These are phyloP conservation scores for Rhinocladiella mackenziei DNA, from an alignment of 2,329 filamentous ascomycete species.

Conservation along the genomic window DNA sequence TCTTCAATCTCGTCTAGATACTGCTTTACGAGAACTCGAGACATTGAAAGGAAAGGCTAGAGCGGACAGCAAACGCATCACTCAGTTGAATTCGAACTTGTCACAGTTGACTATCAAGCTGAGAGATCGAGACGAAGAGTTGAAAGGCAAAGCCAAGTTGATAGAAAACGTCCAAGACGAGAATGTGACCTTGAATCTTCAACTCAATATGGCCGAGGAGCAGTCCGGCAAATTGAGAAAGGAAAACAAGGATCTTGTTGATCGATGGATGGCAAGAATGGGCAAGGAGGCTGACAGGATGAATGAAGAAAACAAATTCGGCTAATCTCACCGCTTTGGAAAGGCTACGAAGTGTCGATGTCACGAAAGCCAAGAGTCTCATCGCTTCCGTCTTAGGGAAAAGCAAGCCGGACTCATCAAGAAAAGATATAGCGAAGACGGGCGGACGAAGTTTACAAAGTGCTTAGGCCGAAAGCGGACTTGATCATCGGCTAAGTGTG, in stretches of 20 bases:
- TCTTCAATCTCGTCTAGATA: constrained; percentile 60
- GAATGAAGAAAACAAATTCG: constrained; percentile 57
- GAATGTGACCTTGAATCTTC: constrained; percentile 78
- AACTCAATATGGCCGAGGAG: constrained; percentile 81
- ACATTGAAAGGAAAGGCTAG: constrained; percentile 58
- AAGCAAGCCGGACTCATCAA: no score
- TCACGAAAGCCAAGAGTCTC: neutral
- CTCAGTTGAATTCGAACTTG: constrained; percentile 60
- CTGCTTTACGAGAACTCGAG: constrained; percentile 60
- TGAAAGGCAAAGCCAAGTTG: constrained; percentile 76
- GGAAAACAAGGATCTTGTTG: constrained; percentile 85
- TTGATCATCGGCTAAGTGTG: no score
- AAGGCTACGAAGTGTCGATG: no score
- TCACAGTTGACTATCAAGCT: constrained; percentile 61
- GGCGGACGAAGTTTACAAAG: no score
- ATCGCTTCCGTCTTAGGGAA: no score
- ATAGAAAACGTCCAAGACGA: constrained; percentile 91
- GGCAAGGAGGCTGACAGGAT: constrained; percentile 80
- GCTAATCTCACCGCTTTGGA: constrained; percentile 15
- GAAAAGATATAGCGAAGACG: no score
- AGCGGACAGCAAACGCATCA: constrained; percentile 59
- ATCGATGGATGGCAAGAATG: constrained; percentile 87
- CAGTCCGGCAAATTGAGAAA: constrained; percentile 65
- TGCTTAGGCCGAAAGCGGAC: no score
- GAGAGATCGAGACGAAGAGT: constrained; percentile 78